Evolutionary conservation across 495 filamentous ascomycete genomes (phyloP).

Genomic region (Aspergillus sclerotiicarbonarius): DNA sequence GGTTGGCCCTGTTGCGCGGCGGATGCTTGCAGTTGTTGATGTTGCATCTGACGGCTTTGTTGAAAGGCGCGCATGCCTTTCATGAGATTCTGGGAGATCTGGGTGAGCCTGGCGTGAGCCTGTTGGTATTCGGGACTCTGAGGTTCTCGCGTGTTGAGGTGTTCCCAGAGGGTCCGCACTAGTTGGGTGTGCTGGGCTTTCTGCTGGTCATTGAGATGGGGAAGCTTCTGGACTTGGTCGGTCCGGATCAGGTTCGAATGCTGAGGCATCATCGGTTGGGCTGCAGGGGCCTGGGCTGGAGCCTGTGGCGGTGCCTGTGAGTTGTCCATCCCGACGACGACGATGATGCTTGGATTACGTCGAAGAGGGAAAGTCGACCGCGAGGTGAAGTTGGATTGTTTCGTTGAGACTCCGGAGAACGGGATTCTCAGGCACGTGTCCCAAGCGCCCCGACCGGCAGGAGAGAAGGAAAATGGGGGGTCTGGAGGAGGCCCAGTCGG

Average conservation of each 20-base stretch:
- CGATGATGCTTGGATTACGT: neutral
- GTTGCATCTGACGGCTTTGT: constrained; percentile 43
- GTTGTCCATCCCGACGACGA: neutral
- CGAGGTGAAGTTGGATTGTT: neutral
- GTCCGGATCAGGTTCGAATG: constrained; percentile 50
- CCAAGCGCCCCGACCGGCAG: neutral
- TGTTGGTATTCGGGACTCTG: constrained; percentile 55
- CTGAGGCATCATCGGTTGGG: constrained; percentile 37
- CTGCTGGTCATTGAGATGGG: constrained; percentile 55
- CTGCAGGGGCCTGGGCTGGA: constrained; percentile 33
- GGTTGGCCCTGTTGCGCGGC: constrained; percentile 35
- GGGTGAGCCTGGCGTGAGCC: constrained; percentile 62
- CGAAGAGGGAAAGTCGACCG: neutral
- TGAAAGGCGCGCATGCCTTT: constrained; percentile 53
- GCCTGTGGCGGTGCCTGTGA: constrained; percentile 21
- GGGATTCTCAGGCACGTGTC: neutral
- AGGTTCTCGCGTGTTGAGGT: constrained; percentile 56
- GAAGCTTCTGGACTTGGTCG: constrained; percentile 52
- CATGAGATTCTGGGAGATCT: constrained; percentile 63
- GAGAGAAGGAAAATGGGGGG: neutral
- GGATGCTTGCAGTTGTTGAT: constrained; percentile 28
- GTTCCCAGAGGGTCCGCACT: constrained; percentile 58
- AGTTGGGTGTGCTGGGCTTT: constrained; percentile 65
- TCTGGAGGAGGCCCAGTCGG: neutral
- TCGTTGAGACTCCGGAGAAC: neutral